Base-by-base conservation (phyloP, 2,329 filamentous ascomycete genomes). In the Orbilia ellipsospora region DNA sequence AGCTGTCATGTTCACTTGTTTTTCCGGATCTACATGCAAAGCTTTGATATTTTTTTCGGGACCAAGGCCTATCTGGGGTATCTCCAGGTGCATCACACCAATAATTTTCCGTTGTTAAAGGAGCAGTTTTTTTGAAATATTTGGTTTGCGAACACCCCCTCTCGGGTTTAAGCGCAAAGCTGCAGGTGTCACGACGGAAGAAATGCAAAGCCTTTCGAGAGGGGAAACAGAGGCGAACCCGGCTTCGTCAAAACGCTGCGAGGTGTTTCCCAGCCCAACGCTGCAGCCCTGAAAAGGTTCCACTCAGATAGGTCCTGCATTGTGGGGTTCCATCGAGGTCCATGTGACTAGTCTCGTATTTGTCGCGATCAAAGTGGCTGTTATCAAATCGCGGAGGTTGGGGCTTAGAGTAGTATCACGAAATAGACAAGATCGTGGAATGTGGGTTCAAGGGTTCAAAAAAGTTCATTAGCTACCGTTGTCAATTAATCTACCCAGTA, bases 1-100 rank as follows among this genome's bases (percentile, higher is more conserved):
- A 74, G 50, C 63, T 74, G 57, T 68, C 63, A 73, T 62, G 57
- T 68, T 62, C 62, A 63, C 48, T 28, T 56, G 54, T 66, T 66
- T 73, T 60, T 59, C 68, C 54, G 60, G 67, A 60, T 59, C 52
- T 57, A 61, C 57, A 31, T 61, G 63, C 63, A 56, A 42, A 54
- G 51, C 51, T 57, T 66, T 57, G 62, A 62, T 62, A 5, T 52
- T 62, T 62, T 44, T 36, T 36, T 36, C 10, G 31, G 55, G 15
- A 31, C 20, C 55, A 18, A 44, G 48, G 31, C 8, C 31, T 15
- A 48, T 54, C 60, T 52, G 60, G 45, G 60, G 45, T 51, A 62
- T 62, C 59, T 50, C 50, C 26, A 62, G 59, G 42, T 62, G 31
- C 40, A 40, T 51, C 36, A 36, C 31, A 36, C 31, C 31, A 51